phyloP scores from a whole-genome alignment of 768 basidiomycete species.

The Russula compacta region DNA sequence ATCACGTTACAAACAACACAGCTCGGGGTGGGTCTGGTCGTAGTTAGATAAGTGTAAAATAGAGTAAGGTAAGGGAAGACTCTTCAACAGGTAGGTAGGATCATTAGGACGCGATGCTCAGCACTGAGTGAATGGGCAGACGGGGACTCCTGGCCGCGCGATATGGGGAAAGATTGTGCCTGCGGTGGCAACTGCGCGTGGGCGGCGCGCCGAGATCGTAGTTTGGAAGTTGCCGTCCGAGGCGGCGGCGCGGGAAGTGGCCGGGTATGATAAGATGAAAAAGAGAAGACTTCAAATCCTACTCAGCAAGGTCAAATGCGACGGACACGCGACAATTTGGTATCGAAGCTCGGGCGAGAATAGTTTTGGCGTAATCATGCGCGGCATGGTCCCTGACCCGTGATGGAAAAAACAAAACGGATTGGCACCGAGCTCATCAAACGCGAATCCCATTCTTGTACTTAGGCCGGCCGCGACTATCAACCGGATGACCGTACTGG shows the following conservation, averaged over 20 bases:
- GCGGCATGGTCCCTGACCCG: constrained; percentile 8
- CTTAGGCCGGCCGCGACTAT: constrained; percentile 1
- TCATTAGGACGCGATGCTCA: not conserved
- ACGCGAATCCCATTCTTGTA: constrained; percentile 10
- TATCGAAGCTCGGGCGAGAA: constrained; percentile 12
- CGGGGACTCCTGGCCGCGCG: not conserved
- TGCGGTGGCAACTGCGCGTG: constrained; percentile 2
- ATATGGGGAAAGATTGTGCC: not conserved
- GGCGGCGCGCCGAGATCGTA: constrained; percentile 5
- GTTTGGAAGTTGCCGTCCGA: constrained; percentile 2
- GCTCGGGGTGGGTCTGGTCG: not conserved
- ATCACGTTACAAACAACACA: constrained; percentile 5
- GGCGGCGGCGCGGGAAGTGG: constrained; percentile 2
- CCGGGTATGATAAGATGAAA: constrained; percentile 6
- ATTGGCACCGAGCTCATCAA: not conserved
- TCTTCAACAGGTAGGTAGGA: constrained; percentile 3
- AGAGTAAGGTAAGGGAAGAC: constrained; percentile 6
- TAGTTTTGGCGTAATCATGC: constrained; percentile 9
- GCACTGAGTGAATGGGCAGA: not conserved
- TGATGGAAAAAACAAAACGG: not conserved
- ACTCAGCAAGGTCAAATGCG: constrained; percentile 5
- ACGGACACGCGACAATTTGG: constrained; percentile 6
- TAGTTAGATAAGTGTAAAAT: constrained; percentile 6
- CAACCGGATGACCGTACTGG: constrained; percentile 35
- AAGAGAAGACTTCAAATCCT: not conserved